phyloP scores from a whole-genome alignment of 208 protist species.

The Leishmania arabica region DNA sequence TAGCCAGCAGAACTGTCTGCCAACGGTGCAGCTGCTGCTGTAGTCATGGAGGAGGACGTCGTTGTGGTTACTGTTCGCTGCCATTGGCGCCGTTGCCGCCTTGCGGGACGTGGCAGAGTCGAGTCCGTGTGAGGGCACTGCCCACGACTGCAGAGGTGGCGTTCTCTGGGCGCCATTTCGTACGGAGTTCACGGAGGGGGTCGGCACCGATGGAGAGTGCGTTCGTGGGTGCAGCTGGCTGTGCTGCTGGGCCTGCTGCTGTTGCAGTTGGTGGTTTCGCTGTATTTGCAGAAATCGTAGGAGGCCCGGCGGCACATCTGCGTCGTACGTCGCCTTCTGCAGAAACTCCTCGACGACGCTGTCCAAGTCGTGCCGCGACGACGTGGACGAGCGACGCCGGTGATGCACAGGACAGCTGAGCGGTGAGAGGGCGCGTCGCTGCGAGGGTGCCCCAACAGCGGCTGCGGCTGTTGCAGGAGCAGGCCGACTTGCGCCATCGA shows the following conservation, averaged over 20 bases:
- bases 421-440: neutral
- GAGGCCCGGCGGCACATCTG: slow-evolving; percentile 28
- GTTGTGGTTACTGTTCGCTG: neutral
- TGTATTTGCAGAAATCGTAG: slow-evolving; percentile 21
- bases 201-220: neutral
- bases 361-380: slow-evolving; percentile 3
- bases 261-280: slow-evolving; percentile 1
- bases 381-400: neutral
- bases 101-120: neutral
- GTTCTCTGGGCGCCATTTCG: neutral
- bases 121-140: neutral
- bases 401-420: neutral
- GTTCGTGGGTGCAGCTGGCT: neutral
- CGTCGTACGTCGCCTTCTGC: slow-evolving; percentile 18
- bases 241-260: slow-evolving; percentile 5
- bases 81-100: neutral
- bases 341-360: slow-evolving; percentile 10
- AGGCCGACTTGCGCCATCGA: neutral
- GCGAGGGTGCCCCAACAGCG: neutral
- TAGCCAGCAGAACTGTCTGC: neutral
- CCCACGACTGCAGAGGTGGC: neutral
- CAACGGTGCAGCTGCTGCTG: neutral
- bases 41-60: neutral
- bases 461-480: neutral
- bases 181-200: neutral